Evolutionary conservation across 2,329 filamentous ascomycete species (phyloP).

Genomic region (Lasiodiplodia gonubiensis): DNA sequence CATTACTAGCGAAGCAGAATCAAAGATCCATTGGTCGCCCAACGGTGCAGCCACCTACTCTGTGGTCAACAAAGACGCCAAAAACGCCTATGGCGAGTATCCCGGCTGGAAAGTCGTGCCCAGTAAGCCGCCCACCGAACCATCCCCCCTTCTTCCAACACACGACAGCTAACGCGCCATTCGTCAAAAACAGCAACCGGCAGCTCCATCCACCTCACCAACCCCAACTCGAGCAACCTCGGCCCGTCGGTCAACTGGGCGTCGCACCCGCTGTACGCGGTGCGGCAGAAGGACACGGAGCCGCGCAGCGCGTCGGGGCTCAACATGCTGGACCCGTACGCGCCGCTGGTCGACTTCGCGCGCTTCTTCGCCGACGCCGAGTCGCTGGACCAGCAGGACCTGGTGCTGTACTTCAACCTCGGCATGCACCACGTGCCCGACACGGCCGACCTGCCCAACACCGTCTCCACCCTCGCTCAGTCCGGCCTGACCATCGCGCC

Average conservation of each 20-base stretch:
- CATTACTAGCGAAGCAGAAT: constrained; percentile 45
- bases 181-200: neutral
- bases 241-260: constrained; percentile 57
- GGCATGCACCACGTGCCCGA: constrained; percentile 59
- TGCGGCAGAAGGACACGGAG: constrained; percentile 60
- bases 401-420: constrained; percentile 59
- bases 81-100: constrained; percentile 58
- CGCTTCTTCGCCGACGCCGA: constrained; percentile 56
- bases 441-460: constrained; percentile 55
- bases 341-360: constrained; percentile 59
- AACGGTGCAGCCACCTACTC: constrained; percentile 57
- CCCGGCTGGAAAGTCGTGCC: constrained; percentile 52
- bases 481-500: constrained; percentile 51
- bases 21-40: constrained; percentile 53
- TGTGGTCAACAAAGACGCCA: constrained; percentile 57
- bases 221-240: constrained; percentile 55
- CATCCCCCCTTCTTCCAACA: constrained; percentile 30
- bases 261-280: constrained; percentile 58
- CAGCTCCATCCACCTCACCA: constrained; percentile 49
- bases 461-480: constrained; percentile 57
- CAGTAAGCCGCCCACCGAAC: neutral
- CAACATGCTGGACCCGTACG: constrained; percentile 52
- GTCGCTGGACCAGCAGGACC: constrained; percentile 47
- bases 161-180: neutral
- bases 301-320: constrained; percentile 53